phyloP scores from a whole-genome alignment of 148 eudicot species.

The Oxyria digyna region DNA sequence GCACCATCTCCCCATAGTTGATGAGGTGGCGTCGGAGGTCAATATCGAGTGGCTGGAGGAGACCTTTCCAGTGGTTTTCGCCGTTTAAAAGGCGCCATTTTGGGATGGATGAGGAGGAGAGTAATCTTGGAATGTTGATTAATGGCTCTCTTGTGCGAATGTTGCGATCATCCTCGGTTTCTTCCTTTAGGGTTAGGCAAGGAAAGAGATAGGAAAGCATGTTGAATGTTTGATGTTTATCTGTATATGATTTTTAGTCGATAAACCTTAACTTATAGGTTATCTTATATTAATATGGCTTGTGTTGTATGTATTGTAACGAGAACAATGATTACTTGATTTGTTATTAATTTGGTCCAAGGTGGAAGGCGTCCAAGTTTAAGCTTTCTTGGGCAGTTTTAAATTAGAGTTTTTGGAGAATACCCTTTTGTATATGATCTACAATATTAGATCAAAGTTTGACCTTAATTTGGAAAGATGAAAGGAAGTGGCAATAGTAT shows the following conservation, averaged over 20 bases:
- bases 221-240: not conserved
- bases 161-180: not conserved
- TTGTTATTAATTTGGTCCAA: not conserved
- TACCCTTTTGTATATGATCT: not conserved
- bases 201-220: not conserved
- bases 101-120: not conserved
- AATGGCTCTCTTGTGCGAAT: not conserved
- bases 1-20: slow-evolving; percentile 78
- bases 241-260: too few species aligned
- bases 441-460: not conserved
- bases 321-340: too few species aligned
- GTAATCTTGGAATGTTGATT: not conserved
- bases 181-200: not conserved
- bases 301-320: too few species aligned
- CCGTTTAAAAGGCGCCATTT: slow-evolving; percentile 64
- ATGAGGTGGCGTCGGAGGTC: slow-evolving; percentile 56
- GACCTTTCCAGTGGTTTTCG: slow-evolving; percentile 40
- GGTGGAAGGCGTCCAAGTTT: not conserved
- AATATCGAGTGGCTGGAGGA: slow-evolving; percentile 50
- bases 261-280: not conserved
- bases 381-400: not conserved
- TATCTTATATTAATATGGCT: not conserved
- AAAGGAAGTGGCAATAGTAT: too few species aligned
- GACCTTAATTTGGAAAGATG: not conserved
- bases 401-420: not conserved